Evolutionary conservation across 306 rosid genomes (phyloP).

Genomic region (Vigna angularis): DNA sequence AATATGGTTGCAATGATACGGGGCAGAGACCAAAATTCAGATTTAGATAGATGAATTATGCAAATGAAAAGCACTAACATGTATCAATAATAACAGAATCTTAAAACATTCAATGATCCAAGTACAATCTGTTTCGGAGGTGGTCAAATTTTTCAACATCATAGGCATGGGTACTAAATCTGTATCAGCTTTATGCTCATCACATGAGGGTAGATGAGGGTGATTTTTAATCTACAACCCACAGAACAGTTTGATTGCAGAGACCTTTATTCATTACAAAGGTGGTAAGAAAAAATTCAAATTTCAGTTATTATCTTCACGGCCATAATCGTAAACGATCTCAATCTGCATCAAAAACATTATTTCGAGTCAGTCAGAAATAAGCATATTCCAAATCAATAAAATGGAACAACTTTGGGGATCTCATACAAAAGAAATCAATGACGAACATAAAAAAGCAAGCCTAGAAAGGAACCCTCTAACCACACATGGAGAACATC

Average conservation of each 20-base stretch:
- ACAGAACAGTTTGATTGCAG: constrained; percentile 39
- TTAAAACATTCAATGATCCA: constrained; percentile 10
- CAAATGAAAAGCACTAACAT: constrained; percentile 18
- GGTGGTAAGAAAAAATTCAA: constrained; percentile 23
- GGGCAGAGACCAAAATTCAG: neutral
- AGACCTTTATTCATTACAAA: constrained; percentile 69
- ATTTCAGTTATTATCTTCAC: constrained; percentile 76
- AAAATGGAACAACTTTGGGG: neutral
- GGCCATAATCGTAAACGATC: constrained; percentile 84
- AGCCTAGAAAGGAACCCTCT: constrained; percentile 11
- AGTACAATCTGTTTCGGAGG: constrained; percentile 9
- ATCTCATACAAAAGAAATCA: neutral
- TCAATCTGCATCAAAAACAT: constrained; percentile 66
- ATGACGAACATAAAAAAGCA: constrained; percentile 1
- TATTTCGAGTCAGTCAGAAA: constrained; percentile 40
- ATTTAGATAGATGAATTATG: neutral
- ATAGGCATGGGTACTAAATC: constrained; percentile 45
- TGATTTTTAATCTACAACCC: constrained; percentile 34
- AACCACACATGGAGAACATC: neutral
- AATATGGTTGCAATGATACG: neutral
- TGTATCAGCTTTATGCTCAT: constrained; percentile 36
- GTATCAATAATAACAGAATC: constrained; percentile 9
- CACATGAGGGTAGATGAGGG: neutral
- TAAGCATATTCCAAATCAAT: constrained; percentile 32
- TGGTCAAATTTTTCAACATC: constrained; percentile 44